Percentiles rank a stretch among this genome's conserved stretches.
phyloP scores from a whole-genome alignment of 1,139 yeast species.

The Magnusiomyces fungicola region DNA sequence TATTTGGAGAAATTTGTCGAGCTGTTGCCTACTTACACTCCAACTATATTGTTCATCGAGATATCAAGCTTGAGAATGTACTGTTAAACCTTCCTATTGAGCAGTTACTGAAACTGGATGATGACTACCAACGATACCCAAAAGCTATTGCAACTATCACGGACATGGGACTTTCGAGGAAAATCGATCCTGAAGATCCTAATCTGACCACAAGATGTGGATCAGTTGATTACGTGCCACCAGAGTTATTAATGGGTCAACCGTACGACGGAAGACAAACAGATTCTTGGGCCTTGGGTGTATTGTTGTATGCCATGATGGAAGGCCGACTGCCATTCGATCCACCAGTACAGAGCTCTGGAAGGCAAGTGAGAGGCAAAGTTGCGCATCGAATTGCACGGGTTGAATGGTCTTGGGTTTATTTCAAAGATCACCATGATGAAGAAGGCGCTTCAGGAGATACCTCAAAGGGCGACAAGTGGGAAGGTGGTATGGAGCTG shows the following conservation, averaged over 20 bases:
- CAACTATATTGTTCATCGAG: slow-evolving; percentile 70
- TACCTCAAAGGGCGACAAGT: slow-evolving; percentile 25
- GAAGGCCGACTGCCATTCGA: slow-evolving; percentile 91
- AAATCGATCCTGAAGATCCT: slow-evolving; percentile 51
- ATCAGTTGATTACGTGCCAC: slow-evolving; percentile 91
- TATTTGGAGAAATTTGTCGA: slow-evolving; percentile 59
- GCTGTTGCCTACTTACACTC: slow-evolving; percentile 73
- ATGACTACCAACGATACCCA: slow-evolving; percentile 15
- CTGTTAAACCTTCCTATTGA: slow-evolving; percentile 3
- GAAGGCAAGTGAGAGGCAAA: slow-evolving; percentile 46
- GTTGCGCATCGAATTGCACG: slow-evolving; percentile 88
- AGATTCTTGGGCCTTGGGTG: slow-evolving; percentile 94
- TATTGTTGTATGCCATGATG: slow-evolving; percentile 69
- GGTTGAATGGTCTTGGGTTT: slow-evolving; percentile 83
- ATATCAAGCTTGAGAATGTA: slow-evolving; percentile 66
- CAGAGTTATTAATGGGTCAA: slow-evolving; percentile 83
- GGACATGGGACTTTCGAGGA: slow-evolving; percentile 82
- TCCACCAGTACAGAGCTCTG: slow-evolving; percentile 31
- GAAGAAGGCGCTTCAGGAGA: neutral
- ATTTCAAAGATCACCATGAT: slow-evolving; percentile 10
- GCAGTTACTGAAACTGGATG: neutral
- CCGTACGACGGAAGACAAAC: slow-evolving; percentile 85
- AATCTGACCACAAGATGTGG: slow-evolving; percentile 83
- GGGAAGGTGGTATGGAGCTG: slow-evolving; percentile 43
- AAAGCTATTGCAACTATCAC: slow-evolving; percentile 55